phyloP scores from a whole-genome alignment of 345 rosid species.

The Eucalyptus camaldulensis region DNA sequence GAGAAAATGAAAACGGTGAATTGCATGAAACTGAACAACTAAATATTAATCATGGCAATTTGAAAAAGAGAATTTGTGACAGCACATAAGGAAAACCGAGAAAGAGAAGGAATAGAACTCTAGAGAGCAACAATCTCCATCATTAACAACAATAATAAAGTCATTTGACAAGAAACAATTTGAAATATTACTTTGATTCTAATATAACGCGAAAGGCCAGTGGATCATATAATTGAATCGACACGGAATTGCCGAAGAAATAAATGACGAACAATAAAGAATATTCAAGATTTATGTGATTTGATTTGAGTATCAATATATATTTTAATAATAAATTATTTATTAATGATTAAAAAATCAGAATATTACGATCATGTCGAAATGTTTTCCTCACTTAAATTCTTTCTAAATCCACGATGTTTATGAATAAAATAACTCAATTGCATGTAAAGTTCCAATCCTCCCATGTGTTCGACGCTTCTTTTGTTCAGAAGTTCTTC shows the following conservation, averaged over 20 bases:
- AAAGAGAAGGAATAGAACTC: neutral
- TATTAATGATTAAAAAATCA: no score
- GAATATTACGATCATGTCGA: fast-evolving
- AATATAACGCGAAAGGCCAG: no score
- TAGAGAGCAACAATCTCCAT: neutral
- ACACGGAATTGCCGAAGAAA: neutral
- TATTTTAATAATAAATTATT: no score
- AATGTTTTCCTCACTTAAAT: neutral
- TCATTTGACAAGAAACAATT: neutral
- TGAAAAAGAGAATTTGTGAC: neutral
- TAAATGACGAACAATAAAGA: no score
- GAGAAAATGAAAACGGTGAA: neutral
- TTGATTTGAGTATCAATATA: neutral
- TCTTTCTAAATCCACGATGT: neutral
- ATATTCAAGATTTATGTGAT: neutral
- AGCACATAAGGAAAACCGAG: neutral
- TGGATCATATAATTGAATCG: neutral
- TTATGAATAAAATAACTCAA: no score
- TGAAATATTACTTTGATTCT: neutral
- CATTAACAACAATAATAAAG: neutral
- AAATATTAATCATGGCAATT: neutral
- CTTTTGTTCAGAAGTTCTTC: neutral
- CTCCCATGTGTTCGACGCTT: neutral
- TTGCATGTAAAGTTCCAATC: neutral
- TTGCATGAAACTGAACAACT: neutral